Evolutionary conservation across 805 yeast species (phyloP), one percentile per base, ranked within the genome.

Genomic region (Ogataea pilisensis): DNA sequence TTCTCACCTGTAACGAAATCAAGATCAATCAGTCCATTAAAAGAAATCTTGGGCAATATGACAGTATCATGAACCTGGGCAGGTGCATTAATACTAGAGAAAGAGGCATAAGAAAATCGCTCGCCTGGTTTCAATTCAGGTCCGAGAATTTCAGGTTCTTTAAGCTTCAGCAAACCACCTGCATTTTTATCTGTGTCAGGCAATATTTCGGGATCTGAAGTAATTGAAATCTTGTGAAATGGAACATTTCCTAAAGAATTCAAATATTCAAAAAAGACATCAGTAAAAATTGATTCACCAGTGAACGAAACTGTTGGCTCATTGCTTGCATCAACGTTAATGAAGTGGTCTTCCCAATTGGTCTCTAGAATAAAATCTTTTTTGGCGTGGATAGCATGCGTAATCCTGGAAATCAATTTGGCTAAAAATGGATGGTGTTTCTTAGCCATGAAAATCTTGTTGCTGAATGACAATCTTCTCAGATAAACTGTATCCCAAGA

Each of bases 381-480:
- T 34, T 46, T 38, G 4, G 19, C 19, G 36, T 39, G 48, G 5
- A 39, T 34, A 19, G 45, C 34, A 31, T 41, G 46, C 9, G 55
- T 49, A 24, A 56, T 51, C 16, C 42, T 45, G 3, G 55, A 54
- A 24, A 54, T 54, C 28, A 56, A 38, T 27, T 41, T 46, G 3
- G 51, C 54, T 9, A 56, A 39, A 30, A 53, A 51, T 18, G 59
- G 58, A 43, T 55, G 60, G 37, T 51, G 49, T 8, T 35, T 37
- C 21, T 53, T 53, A 20, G 53, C 53, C 39, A 39, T 41, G 31
- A 53, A 50, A 8, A 48, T 31, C 27, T 38, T 31, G 22, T 48
- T 52, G 7, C 47, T 32, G 21, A 55, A 51, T 14, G 47, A 37
- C 24, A 56, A 27, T 42, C 60, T 38, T 17, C 57, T 34, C 21